Evolutionary conservation across 1,284 basidiomycete species (phyloP), one percentile per base, ranked within the genome.

Genomic region (Sanghuangporus baumii): DNA sequence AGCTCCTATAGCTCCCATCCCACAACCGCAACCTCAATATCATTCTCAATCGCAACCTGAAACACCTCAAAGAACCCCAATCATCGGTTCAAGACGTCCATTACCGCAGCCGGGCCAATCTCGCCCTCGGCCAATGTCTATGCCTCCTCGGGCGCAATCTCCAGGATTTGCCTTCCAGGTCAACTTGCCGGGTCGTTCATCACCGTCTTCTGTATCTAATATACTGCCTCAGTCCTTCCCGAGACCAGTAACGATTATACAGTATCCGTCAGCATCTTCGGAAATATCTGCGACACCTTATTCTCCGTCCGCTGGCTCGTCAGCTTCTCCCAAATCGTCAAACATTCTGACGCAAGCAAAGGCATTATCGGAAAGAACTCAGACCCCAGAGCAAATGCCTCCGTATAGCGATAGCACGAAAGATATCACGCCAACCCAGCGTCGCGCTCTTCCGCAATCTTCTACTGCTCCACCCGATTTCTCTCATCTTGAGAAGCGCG

Each of bases 111-210:
- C 62, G 36, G 50, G 38, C 47, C 48, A 57, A 56, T 8, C 46
- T 43, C 41, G 54, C 12, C 34, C 58, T 38, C 62, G 62, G 5
- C 62, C 62, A 4, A 23, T 64, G 18, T 64, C 62, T 4, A 64
- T 64, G 60, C 65, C 61, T 16, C 58, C 65, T 20, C 65, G 52
- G 52, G 37, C 61, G n/a, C 48, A n/a, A 50, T 7, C 40, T 34
- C 36, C 47, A 52, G 46, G 46, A 16, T 26, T 26, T 47, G 7
- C 52, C 26, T 48, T 37, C 56, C 38, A 50, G 47, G 34, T 38
- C 50, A 43, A 62, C 55, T 38, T 31, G 20, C 40, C 40, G 26
- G 41, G 50, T 9, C 63, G 61, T 41, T 61, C 63, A 8, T 46
- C 56, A 7, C 58, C 63, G 1, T 57, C 50, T 16, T 55, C 59